These are phyloP conservation scores for Hymenotorrendiella dingleyae DNA, from an alignment of 2,329 filamentous ascomycete genomes.

Conservation along the genomic window DNA sequence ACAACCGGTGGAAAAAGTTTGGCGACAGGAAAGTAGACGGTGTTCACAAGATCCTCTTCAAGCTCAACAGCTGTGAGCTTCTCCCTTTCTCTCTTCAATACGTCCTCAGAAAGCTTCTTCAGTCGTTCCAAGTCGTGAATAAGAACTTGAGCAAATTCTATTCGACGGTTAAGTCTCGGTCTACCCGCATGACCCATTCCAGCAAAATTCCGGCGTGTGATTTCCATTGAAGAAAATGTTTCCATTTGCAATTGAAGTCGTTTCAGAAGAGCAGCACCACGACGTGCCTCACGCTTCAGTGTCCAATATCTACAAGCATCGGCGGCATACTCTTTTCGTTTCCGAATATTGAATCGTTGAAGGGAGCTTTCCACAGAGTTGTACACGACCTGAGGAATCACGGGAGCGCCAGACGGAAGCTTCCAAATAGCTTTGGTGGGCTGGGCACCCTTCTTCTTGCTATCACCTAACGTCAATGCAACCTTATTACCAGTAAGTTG, in stretches of 20 bases:
- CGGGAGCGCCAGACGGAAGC: conserved; percentile 86
- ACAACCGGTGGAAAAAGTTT: conserved; percentile 71
- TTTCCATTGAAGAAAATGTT: conserved; percentile 94
- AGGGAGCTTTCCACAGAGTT: conserved; percentile 80
- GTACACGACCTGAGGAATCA: conserved; percentile 84
- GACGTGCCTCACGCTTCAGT: conserved; percentile 84
- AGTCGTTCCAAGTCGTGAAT: conserved; percentile 73
- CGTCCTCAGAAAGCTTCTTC: conserved; percentile 59
- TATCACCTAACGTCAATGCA: conserved; percentile 64
- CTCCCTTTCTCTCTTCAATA: conserved; percentile 69
- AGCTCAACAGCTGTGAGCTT: conserved; percentile 74
- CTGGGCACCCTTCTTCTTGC: conserved; percentile 67
- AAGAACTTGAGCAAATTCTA: conserved; percentile 78
- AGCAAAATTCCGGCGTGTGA: conserved; percentile 92
- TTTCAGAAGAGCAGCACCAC: conserved; percentile 88
- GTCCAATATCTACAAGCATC: conserved; percentile 98
- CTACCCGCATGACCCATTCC: conserved; percentile 84
- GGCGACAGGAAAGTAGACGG: conserved; percentile 84
- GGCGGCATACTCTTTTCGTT: conserved; percentile 85
- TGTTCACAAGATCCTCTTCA: conserved; percentile 75
- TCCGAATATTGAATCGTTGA: conserved; percentile 74
- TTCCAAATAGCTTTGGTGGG: conserved; percentile 74
- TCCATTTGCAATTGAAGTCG: conserved; percentile 92
- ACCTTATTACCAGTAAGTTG: conserved; percentile 81
- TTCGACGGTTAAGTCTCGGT: conserved; percentile 69